Base-by-base conservation (phyloP, 2,329 filamentous ascomycete genomes). In the Colletotrichum sidae region DNA sequence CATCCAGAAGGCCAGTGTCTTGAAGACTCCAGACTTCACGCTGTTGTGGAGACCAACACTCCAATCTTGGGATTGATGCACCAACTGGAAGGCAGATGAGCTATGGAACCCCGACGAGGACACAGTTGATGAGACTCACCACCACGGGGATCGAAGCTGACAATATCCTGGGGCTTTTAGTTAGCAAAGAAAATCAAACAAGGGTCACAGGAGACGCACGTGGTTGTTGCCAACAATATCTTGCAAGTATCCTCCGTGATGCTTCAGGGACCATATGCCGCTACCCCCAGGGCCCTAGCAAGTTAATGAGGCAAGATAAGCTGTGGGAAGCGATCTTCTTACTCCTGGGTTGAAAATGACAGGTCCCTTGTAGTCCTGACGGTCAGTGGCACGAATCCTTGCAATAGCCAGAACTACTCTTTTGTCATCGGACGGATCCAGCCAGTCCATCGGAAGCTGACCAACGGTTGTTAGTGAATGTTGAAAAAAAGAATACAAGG, bases 121-220 rank as follows among this genome's bases (percentile, higher is more conserved):
- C 17, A 4, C 11, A 2, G 17, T 7, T 10, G 2, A 37, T 10
- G 9, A 8, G n/a, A 69, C 74, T 69, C 62, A 76, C 79, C 73
- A 17, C 84, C 84, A 25, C 84, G 78, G 2, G 83, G 83, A 55
- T 86, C 83, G 56, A 83, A 86, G 46, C 80, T 79, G 60, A 86
- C 78, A 2, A 86, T 76, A 52, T 86, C 83, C 74, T 80, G n/a
- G 1, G 6, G 8, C 34, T 45, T 46, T 4, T 35, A 59, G 54
- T 41, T n/a, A 53, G 37, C 11, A 9, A 38, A 25, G 13, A 1
- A 13, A 8, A 2, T 9, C 8, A n/a, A 11, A 6, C 8, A 33
- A 1, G 10, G 46, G 33, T 17, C 2, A 17, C 44, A 47, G 25
- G 25, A 15, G 8, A 72, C 76, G 71, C 55, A 81, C 81, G 71